These are phyloP conservation scores for Starmerella bombi DNA, from an alignment of 805 yeast species.

Conservation along the genomic window DNA sequence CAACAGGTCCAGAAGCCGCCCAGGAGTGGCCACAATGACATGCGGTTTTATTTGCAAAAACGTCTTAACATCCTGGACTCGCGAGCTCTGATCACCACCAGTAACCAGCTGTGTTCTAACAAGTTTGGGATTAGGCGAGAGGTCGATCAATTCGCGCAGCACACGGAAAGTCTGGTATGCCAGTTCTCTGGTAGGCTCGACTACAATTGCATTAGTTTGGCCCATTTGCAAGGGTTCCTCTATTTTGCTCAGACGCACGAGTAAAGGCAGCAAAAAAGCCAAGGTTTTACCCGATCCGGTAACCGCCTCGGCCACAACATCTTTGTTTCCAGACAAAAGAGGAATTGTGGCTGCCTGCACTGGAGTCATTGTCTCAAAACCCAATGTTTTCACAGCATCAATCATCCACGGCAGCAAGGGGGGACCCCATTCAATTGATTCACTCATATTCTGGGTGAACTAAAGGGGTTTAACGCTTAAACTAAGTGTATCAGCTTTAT, in stretches of 20 bases:
- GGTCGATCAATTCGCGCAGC: slow-evolving; percentile 43
- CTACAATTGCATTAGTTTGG: slow-evolving; percentile 53
- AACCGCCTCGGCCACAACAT: slow-evolving; percentile 92
- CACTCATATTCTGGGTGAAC: slow-evolving; percentile 3
- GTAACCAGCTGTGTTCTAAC: slow-evolving; percentile 28
- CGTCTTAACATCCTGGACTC: slow-evolving; percentile 51
- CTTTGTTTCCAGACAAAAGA: slow-evolving; percentile 66
- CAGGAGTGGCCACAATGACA: slow-evolving; percentile 83
- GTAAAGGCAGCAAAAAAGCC: slow-evolving; percentile 72
- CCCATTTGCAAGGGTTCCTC: slow-evolving; percentile 34
- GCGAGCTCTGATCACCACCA: slow-evolving; percentile 31
- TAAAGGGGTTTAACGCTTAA: too few species aligned
- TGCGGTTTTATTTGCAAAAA: slow-evolving; percentile 51
- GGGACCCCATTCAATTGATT: slow-evolving; percentile 19
- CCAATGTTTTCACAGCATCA: slow-evolving; percentile 61
- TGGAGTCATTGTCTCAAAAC: slow-evolving; percentile 79
- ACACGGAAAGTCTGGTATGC: slow-evolving; percentile 49
- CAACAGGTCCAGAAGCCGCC: slow-evolving; percentile 66
- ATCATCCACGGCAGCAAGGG: slow-evolving; percentile 24
- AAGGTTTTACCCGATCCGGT: slow-evolving; percentile 97
- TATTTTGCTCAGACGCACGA: slow-evolving; percentile 23
- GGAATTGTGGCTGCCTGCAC: slow-evolving; percentile 96
- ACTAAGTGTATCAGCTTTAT: too few species aligned
- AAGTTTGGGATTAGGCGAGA: slow-evolving; percentile 23
- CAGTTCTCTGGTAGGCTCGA: slow-evolving; percentile 56